Base-by-base conservation (phyloP, 176 grass and related monocot species). In the Carex scoparia region DNA sequence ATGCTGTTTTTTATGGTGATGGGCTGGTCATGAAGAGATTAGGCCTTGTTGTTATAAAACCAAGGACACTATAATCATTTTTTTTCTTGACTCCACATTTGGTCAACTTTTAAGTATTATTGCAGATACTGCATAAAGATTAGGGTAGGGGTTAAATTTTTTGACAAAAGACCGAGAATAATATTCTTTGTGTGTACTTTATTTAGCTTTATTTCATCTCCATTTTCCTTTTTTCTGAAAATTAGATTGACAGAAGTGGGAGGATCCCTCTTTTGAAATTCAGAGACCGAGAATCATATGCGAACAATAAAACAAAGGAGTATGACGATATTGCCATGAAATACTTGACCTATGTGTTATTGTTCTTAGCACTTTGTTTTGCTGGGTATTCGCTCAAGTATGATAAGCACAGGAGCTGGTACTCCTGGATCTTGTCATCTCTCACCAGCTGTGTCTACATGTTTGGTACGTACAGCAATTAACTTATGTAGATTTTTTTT, bases 391-490 rank as follows among this genome's bases (percentile, higher is more conserved):
- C 97, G 2, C 91, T 99, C 0, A 96, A 92, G 79, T 99, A 99
- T 44, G 90, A 99, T 56, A 87, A 91, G 72, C 97, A 99, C 65
- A 99, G 88, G 90, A 96, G 97, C 88, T 99, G 97, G 97, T 99
- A 99, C 87, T 99, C 97, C 1, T 99, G 97, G 97, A 96, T 99
- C 91, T 93, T 99, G 55, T 99, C 97, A 64, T 99, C 97, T 84
- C 84, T 94, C 81, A 99, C 97, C 72, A 99, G 91, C 79, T 99
- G 93, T 70, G 97, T 99, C 11, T 99, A 99, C 90, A 96, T 96
- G 97, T 99, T 99, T 84, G 97, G 97, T 99, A 96, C 77, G 90
- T n/a, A 86, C 57, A 55, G 44, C 10, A 42, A 67, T 86, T 64
- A 27, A 35, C 40, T 32, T 84, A 23, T 84, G 74, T 35, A 79